Evolutionary conservation across 1,284 basidiomycete species (phyloP).

Genomic region (Ganoderma sp.): DNA sequence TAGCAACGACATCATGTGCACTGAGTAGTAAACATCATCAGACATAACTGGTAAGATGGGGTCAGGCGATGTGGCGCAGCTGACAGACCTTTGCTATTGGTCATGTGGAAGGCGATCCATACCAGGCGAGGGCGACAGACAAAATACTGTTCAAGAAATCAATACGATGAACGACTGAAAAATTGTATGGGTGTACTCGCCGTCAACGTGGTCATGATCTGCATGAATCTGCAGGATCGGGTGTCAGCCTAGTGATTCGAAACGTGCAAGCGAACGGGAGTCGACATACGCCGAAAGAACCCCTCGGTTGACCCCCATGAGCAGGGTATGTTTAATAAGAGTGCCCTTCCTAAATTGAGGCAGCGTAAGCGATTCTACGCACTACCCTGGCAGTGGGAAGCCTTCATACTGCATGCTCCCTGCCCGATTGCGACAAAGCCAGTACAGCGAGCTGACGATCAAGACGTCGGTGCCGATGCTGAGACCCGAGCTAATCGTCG

Average conservation of each 20-base stretch:
- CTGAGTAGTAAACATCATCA: constrained; percentile 6
- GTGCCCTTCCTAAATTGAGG: constrained; percentile 7
- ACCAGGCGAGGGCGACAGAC: constrained; percentile 19
- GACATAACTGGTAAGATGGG: neutral
- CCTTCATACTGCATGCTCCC: constrained; percentile 15
- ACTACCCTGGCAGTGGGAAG: neutral
- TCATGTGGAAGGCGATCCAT: constrained; percentile 30
- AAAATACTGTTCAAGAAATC: constrained; percentile 22
- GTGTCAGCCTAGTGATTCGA: neutral
- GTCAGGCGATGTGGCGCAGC: neutral
- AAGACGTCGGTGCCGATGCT: constrained; percentile 23
- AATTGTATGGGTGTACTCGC: constrained; percentile 9
- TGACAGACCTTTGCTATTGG: constrained; percentile 26
- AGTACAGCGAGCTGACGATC: constrained; percentile 24
- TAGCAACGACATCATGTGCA: constrained; percentile 24
- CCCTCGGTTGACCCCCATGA: constrained; percentile 25
- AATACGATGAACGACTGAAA: neutral
- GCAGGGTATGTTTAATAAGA: constrained; percentile 10
- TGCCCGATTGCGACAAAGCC: constrained; percentile 22
- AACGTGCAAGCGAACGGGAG: neutral
- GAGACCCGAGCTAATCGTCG: constrained; percentile 19
- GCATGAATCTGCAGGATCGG: constrained; percentile 13
- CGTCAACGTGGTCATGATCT: constrained; percentile 23
- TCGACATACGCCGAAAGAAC: constrained; percentile 22
- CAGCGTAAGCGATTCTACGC: neutral